These are phyloP conservation scores for Xylaria arbuscula DNA, from an alignment of 2,329 filamentous ascomycete genomes.

Conservation along the genomic window DNA sequence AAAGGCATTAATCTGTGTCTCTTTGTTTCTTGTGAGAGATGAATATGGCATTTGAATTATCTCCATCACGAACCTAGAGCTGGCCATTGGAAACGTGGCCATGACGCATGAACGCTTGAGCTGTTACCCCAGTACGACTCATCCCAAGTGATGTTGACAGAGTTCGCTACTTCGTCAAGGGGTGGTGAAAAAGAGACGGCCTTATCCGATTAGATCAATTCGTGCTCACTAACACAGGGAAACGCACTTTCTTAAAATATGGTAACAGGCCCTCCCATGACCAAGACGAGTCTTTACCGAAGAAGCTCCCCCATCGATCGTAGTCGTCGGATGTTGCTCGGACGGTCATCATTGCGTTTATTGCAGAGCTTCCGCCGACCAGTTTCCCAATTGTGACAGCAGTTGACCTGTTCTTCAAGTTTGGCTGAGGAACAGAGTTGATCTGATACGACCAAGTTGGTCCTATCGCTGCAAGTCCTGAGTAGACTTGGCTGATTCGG, in stretches of 20 bases:
- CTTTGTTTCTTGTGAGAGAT: slow-evolving; percentile 31
- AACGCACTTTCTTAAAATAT: slow-evolving; percentile 50
- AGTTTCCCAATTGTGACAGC: slow-evolving; percentile 44
- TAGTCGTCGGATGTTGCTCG: slow-evolving; percentile 48
- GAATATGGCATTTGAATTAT: not conserved
- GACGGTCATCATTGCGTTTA: slow-evolving; percentile 49
- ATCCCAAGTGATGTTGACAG: slow-evolving; percentile 51
- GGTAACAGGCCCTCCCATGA: slow-evolving; percentile 49
- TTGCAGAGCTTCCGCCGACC: slow-evolving; percentile 47
- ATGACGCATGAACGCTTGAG: slow-evolving; percentile 53
- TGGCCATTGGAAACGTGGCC: slow-evolving; percentile 55
- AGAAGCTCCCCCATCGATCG: slow-evolving; percentile 52
- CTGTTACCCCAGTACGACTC: slow-evolving; percentile 53
- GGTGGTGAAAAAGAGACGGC: slow-evolving; percentile 44
- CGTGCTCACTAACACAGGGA: not conserved
- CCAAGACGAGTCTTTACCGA: slow-evolving; percentile 47
- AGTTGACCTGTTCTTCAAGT: slow-evolving; percentile 42
- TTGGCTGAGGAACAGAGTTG: slow-evolving; percentile 45
- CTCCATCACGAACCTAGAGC: slow-evolving; percentile 40
- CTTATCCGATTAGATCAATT: slow-evolving; percentile 18
- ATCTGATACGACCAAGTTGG: slow-evolving; percentile 44
- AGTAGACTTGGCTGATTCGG: slow-evolving; percentile 45
- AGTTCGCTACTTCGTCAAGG: slow-evolving; percentile 40
- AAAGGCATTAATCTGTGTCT: slow-evolving; percentile 52
- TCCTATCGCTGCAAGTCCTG: slow-evolving; percentile 42